Evolutionary conservation across 306 rosid species (phyloP).

Genomic region (Corylus heterophylla): DNA sequence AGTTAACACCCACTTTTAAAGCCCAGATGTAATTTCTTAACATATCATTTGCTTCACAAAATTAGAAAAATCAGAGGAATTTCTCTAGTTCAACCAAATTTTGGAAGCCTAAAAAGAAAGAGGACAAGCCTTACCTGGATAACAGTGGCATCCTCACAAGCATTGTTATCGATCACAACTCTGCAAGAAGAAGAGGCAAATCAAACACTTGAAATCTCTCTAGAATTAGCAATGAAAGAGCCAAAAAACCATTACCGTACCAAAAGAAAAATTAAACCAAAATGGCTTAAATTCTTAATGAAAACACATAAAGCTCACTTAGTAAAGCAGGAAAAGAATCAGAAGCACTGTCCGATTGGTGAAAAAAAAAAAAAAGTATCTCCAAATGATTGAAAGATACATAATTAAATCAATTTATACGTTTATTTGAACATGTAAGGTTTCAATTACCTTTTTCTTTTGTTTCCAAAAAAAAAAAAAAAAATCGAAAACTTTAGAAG

Average conservation of each 20-base stretch:
- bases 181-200: conserved; percentile 48
- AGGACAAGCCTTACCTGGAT: conserved; percentile 55
- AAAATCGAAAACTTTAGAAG: background rate
- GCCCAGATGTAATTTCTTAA: background rate
- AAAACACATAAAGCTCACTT: background rate
- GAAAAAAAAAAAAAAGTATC: background rate
- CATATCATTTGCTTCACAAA: background rate
- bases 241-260: background rate
- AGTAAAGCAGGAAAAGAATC: background rate
- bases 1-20: background rate
- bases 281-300: background rate
- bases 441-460: background rate
- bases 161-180: conserved; percentile 86
- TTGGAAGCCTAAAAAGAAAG: conserved; percentile 15
- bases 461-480: background rate
- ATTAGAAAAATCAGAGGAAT: background rate
- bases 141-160: conserved; percentile 75
- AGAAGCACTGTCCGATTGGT: background rate
- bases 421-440: background rate
- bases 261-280: background rate
- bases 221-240: background rate
- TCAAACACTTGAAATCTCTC: background rate
- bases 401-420: background rate
- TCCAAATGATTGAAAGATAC: background rate
- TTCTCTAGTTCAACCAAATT: conserved; percentile 6